Percentiles rank a stretch among this genome's conserved stretches.
phyloP scores from a whole-genome alignment of 1,139 yeast species.

The Zygosaccharomyces sapae region DNA sequence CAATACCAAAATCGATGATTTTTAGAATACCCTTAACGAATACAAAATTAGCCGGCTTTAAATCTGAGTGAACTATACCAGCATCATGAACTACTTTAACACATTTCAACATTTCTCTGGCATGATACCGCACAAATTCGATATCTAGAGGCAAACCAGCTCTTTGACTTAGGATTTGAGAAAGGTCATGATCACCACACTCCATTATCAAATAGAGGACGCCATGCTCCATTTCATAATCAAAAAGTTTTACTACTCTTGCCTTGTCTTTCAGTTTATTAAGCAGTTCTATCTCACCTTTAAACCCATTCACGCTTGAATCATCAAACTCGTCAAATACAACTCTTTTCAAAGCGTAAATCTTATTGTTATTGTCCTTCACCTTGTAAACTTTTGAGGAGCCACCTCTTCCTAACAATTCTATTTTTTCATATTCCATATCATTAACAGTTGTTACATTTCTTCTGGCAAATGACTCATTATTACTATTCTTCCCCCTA shows the following conservation, averaged over 20 bases:
- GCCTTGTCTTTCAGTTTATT: constrained; percentile 55
- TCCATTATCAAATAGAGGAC: constrained; percentile 81
- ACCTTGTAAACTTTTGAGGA: constrained; percentile 89
- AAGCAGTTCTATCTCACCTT: constrained; percentile 82
- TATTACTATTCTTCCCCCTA: constrained; percentile 7
- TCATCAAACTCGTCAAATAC: constrained; percentile 77
- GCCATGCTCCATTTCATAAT: constrained; percentile 63
- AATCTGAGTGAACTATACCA: constrained; percentile 89
- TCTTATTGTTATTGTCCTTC: constrained; percentile 50
- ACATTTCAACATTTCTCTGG: constrained; percentile 76
- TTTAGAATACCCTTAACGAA: constrained; percentile 81
- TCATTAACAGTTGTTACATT: constrained; percentile 48
- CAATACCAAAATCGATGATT: constrained; percentile 93
- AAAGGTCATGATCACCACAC: constrained; percentile 89
- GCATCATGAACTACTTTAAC: constrained; percentile 82
- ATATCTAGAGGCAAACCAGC: constrained; percentile 56
- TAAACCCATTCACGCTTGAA: constrained; percentile 67
- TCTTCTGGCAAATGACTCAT: constrained; percentile 13
- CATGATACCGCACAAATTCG: constrained; percentile 76
- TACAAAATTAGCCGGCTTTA: constrained; percentile 92
- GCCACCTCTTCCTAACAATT: constrained; percentile 86
- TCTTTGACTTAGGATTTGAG: constrained; percentile 69
- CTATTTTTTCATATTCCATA: constrained; percentile 66
- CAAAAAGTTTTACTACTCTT: constrained; percentile 76
- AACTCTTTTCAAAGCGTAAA: constrained; percentile 81